A percentile compares a stretch with the other conserved stretches of the same genome.
These are phyloP conservation scores for Immersiporthe knoxdaviesiana DNA, from an alignment of 2,329 filamentous ascomycete genomes.

Conservation along the genomic window DNA sequence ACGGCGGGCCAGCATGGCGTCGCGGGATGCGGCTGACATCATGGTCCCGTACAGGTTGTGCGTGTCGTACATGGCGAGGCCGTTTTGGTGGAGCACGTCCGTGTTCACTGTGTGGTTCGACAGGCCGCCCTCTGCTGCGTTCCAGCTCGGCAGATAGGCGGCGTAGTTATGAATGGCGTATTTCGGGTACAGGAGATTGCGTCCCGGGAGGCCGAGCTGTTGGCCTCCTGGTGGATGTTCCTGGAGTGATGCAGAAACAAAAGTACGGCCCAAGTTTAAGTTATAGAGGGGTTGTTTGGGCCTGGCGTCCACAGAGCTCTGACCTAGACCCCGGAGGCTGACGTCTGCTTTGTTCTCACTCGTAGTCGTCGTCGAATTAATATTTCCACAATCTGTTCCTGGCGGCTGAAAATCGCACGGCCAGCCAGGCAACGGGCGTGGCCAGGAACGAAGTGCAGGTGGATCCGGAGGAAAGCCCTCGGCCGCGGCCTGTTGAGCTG, in stretches of 20 bases:
- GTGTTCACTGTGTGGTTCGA: slow-evolving; percentile 67
- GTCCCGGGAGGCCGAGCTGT: slow-evolving; percentile 61
- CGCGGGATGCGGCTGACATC: slow-evolving; percentile 70
- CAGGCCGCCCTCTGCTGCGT: slow-evolving; percentile 49
- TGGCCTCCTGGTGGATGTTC: slow-evolving; percentile 37
- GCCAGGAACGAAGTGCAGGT: slow-evolving; percentile 64
- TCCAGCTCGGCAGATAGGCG: slow-evolving; percentile 47
- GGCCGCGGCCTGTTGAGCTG: slow-evolving; percentile 39
- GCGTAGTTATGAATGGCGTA: slow-evolving; percentile 69
- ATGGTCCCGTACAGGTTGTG: slow-evolving; percentile 58
- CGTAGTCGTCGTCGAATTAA: slow-evolving; percentile 34
- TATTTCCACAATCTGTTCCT: slow-evolving; percentile 41
- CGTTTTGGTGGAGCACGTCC: slow-evolving; percentile 69
- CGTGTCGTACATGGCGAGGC: slow-evolving; percentile 69
- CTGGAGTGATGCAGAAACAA: slow-evolving; percentile 31
- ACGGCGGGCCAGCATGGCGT: slow-evolving; percentile 68
- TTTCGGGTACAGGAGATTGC: slow-evolving; percentile 66
- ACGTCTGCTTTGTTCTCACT: slow-evolving; percentile 4
- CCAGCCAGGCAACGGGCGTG: slow-evolving; percentile 70
- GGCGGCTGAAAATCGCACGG: slow-evolving; percentile 68
- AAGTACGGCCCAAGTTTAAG: slow-evolving; percentile 20
- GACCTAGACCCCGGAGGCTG: slow-evolving; percentile 16
- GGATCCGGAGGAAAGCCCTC: slow-evolving; percentile 61
- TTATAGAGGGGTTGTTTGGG: neutral
- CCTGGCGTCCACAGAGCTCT: neutral